Base-by-base conservation (phyloP, 208 protist species). In the Herpetomonas samuelpessoai region DNA sequence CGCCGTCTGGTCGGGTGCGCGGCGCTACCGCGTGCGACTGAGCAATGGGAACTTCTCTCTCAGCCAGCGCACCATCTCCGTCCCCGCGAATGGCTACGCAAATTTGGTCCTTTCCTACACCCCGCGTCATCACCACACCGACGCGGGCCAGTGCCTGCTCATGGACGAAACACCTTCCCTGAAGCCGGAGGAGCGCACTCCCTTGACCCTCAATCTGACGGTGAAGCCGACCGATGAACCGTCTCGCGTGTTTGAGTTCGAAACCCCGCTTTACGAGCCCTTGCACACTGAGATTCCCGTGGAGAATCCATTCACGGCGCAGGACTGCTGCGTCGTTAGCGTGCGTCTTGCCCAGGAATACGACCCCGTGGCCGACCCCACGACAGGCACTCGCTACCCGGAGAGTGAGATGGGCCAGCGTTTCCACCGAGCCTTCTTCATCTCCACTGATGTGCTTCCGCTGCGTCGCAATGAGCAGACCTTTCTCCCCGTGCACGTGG, bases 11-110 rank as follows among this genome's bases (percentile, higher is more conserved):
- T 49, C 71, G 4, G 74, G 91, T 41, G 62, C 68, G 12, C 80
- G 81, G 31, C 62, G 62, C n/a, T 98, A 97, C 72, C 68, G 51
- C 24, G 90, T 97, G 18, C 41, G 64, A 2, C 66, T 97, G 52
- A 83, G 87, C 54, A 80, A 79, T 46, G 41, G 68, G 2, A 60
- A 44, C 6, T 98, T 97, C 62, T 57, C 46, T 6, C 45, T 93
- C 18, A 22, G 57, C 24, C 55, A 74, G 18, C 68, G 66, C 48
- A 80, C 85, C 44, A n/a, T 96, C n/a, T 78, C 59, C 9, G 60
- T 97, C 10, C 75, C 84, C 10, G 74, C 90, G 25, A 69, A 71
- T 27, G 64, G 61, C 26, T 78, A 64, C 27, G 28, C 65, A 19
- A 49, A 58, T 16, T 57, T 97, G 18, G 63, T 60, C n/a, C 62